Percentiles rank a stretch among this genome's conserved stretches.
These are phyloP conservation scores for Boletus semigastroideus DNA, from an alignment of 1,284 basidiomycete genomes.

Conservation along the genomic window DNA sequence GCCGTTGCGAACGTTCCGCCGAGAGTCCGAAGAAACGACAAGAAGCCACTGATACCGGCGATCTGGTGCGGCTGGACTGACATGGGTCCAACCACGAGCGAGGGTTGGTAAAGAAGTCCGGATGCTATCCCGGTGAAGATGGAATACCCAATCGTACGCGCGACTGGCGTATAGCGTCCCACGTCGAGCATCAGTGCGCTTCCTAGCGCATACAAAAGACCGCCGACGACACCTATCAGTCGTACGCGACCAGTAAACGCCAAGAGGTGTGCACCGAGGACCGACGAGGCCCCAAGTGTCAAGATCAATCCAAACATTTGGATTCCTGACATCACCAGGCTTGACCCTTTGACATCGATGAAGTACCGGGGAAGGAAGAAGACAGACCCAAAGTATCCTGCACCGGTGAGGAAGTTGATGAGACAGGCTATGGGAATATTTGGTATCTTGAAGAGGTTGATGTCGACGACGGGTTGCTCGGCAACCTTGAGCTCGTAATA, in stretches of 20 bases:
- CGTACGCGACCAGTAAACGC: conserved; percentile 32
- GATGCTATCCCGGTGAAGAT: conserved; percentile 32
- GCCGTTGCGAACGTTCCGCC: conserved; percentile 38
- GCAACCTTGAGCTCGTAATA: conserved; percentile 36
- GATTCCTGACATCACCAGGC: conserved; percentile 29
- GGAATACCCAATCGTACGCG: conserved; percentile 32
- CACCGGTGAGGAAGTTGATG: conserved; percentile 38
- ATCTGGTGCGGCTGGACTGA: conserved; percentile 35
- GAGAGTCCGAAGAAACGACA: conserved; percentile 35
- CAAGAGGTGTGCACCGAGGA: conserved; percentile 34
- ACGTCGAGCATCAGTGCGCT: conserved; percentile 32
- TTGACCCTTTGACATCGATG: conserved; percentile 36
- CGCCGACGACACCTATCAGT: conserved; percentile 29
- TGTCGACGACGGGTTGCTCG: conserved; percentile 33
- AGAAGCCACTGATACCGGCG: conserved; percentile 36
- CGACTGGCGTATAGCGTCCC: conserved; percentile 29
- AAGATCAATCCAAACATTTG: conserved; percentile 36
- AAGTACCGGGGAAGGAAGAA: conserved; percentile 39
- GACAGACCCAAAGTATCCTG: conserved; percentile 36
- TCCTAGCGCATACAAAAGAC: conserved; percentile 31
- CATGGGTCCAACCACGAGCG: conserved; percentile 36
- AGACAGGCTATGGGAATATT: conserved; percentile 35
- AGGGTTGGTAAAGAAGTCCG: conserved; percentile 35
- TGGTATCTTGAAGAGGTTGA: conserved; percentile 32
- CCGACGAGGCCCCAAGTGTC: conserved; percentile 32